Evolutionary conservation across 345 rosid species (phyloP).

Genomic region (Aquilaria sinensis): DNA sequence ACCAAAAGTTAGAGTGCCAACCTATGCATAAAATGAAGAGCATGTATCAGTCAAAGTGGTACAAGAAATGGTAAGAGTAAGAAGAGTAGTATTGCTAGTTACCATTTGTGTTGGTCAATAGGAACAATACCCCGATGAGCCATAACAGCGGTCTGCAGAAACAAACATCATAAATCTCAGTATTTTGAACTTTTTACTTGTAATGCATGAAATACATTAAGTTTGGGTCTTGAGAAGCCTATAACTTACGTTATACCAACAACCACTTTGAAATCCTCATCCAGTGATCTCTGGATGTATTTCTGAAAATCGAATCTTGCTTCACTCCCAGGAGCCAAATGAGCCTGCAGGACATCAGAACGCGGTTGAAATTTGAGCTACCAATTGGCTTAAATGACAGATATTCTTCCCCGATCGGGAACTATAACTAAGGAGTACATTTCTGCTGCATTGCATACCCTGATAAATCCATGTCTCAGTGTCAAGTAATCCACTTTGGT

Average conservation of each 20-base stretch:
- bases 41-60: too few relatives aligned
- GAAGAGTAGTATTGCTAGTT: background rate
- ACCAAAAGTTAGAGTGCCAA: conserved; percentile 58
- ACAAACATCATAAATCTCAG: background rate
- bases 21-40: conserved; percentile 25
- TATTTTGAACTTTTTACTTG: background rate
- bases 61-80: too few relatives aligned
- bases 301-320: conserved; percentile 71
- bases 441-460: conserved; percentile 24
- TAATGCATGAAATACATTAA: background rate
- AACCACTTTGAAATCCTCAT: conserved; percentile 79
- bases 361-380: too few relatives aligned
- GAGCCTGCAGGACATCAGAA: too few relatives aligned
- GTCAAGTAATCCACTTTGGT: conserved; percentile 79
- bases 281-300: conserved; percentile 78
- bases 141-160: conserved; percentile 59
- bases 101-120: conserved; percentile 74
- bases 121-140: conserved; percentile 54
- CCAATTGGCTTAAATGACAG: too few relatives aligned
- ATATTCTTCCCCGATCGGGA: too few relatives aligned
- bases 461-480: conserved; percentile 82
- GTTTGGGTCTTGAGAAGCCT: background rate
- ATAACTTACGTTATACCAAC: conserved; percentile 69
- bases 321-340: conserved; percentile 47
- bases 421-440: too few relatives aligned